Conservation (phyloP, 305 asterid species). For the Ilex paraguariensis region DNA sequence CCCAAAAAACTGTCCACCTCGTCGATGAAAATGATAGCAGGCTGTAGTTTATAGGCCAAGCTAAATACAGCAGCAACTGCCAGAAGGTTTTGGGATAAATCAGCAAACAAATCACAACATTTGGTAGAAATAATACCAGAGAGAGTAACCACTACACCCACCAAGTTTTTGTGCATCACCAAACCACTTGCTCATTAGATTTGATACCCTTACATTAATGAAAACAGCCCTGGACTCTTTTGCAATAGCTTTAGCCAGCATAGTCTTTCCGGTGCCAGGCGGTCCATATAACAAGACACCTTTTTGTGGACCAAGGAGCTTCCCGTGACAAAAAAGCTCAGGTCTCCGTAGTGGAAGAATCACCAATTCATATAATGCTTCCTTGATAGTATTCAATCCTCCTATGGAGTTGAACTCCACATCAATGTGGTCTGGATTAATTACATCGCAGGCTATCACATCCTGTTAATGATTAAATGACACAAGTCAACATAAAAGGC, state of each 20-base stretch:
- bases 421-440: conserved; percentile 70
- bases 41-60: conserved; percentile 92
- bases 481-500: background rate
- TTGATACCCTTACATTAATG: conserved; percentile 74
- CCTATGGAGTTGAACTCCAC: conserved; percentile 76
- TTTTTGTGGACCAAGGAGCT: conserved; percentile 89
- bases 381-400: conserved; percentile 75
- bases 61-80: conserved; percentile 92
- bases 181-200: conserved; percentile 95
- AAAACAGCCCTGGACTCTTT: conserved; percentile 92
- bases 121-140: conserved; percentile 4
- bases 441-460: conserved; percentile 86
- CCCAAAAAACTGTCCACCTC: conserved; percentile 95
- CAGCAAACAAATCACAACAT: conserved; percentile 14
- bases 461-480: conserved; percentile 41
- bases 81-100: conserved; percentile 10
- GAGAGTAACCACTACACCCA: conserved; percentile 18
- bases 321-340: conserved; percentile 76
- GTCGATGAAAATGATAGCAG: conserved; percentile 88
- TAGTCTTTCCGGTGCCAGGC: conserved; percentile 97
- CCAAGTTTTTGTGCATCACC: conserved; percentile 98
- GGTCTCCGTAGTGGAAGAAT: conserved; percentile 88
- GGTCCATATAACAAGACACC: conserved; percentile 95
- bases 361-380: conserved; percentile 72
- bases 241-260: conserved; percentile 98